Base-by-base conservation (phyloP, 768 basidiomycete genomes). In the Mycena rebaudengoi region DNA sequence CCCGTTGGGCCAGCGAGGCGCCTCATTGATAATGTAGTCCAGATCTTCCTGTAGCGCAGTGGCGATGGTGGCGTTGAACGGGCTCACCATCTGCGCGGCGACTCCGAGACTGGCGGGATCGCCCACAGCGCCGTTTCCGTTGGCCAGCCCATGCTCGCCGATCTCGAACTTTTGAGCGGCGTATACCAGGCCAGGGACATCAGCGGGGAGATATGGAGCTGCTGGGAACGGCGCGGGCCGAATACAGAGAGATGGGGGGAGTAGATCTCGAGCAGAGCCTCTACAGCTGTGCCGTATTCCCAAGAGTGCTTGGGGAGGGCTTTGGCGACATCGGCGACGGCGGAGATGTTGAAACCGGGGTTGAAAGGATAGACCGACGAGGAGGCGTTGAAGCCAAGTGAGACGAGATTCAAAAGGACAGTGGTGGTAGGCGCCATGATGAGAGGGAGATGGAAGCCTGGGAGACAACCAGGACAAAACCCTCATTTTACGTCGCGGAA, bases 21-120 rank as follows among this genome's bases (percentile, higher is more conserved):
- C 16, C 80, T 75, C 2, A 43, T 18, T 76, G 61, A 2, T 83
- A 67, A 21, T 88, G 66, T 70, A 81, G 86, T 2, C 72, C 60
- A 2, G 85, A 71, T 63, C 86, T 78, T n/a, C 74, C 68, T 4
- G 56, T 54, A 7, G 83, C 83, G 6, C 82, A 83, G 3, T 57
- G 59, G 0, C 78, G 73, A 71, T 73, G 84, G 73, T 66, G 14
- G 72, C 67, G 58, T 79, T 70, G 8, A 69, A 66, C 32, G 83
- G 83, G n/a, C 81, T 78, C 8, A 86, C 58, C 7, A 83, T 69
- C 18, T 71, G 64, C 6, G 84, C 81, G 8, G 80, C 76, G 4
- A 81, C 76, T 12, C 84, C 85, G 7, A 86, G 62, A 62, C 81
- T 82, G 2, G 87, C 83, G 1, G 88, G 88, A 64, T 89, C 88